Conservation (phyloP, 371 early-diverging fungal genomes). For the Dinochytrium kinnereticum region DNA sequence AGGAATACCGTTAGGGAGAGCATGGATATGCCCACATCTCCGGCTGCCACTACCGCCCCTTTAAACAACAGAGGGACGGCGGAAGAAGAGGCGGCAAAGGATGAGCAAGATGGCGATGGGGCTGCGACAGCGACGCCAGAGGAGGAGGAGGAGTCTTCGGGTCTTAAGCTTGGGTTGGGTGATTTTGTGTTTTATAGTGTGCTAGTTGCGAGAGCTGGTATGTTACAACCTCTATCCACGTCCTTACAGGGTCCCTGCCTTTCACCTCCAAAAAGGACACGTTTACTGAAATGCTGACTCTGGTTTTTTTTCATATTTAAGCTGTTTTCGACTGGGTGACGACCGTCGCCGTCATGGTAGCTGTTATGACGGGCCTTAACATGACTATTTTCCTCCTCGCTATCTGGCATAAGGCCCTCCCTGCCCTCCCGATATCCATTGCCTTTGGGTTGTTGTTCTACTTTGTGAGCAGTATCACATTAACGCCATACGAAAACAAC, state of each 20-base stretch:
- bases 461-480: conserved; percentile 57
- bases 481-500: conserved; percentile 43
- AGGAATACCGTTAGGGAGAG: too few relatives aligned
- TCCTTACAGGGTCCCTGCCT: neutral
- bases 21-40: neutral
- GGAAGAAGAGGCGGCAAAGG: neutral
- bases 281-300: too few relatives aligned
- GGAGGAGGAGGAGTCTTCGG: conserved; percentile 71
- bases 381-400: conserved; percentile 85
- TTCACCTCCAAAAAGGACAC: too few relatives aligned
- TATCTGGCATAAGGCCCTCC: conserved; percentile 80
- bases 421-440: conserved; percentile 87
- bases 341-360: conserved; percentile 78
- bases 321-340: conserved; percentile 89
- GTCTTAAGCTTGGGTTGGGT: conserved; percentile 84
- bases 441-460: conserved; percentile 86
- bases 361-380: conserved; percentile 81
- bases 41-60: neutral
- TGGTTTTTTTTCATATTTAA: conserved; percentile 18
- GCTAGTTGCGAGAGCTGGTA: conserved; percentile 79
- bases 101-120: neutral
- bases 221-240: neutral
- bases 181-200: conserved; percentile 93
- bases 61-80: neutral
- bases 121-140: conserved; percentile 51